Percentiles rank a stretch among this genome's conserved stretches.
Conservation (phyloP, 164 flowering plant genomes). For the Magnolia sinica region DNA sequence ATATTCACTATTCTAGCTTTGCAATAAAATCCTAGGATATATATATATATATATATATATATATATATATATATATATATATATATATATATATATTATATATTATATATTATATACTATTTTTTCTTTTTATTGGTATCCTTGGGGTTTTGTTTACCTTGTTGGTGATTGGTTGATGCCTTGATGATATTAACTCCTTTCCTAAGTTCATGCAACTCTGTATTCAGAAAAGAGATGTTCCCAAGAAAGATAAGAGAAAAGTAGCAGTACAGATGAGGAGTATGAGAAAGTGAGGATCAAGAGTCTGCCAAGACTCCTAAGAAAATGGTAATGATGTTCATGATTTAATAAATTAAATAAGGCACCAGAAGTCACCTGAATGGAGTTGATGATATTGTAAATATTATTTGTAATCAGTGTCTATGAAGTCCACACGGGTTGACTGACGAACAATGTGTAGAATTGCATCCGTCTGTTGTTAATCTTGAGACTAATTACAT, state of each 20-base stretch:
- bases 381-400: no score
- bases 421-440: no score
- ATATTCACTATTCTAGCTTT: background rate
- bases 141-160: background rate
- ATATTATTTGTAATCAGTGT: no score
- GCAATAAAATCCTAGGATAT: background rate
- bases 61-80: no score
- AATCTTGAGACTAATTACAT: no score
- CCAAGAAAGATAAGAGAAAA: constrained; percentile 17
- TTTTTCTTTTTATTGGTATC: no score
- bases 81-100: no score
- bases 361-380: no score
- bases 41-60: no score
- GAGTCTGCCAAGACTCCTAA: background rate
- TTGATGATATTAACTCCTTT: background rate
- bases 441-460: no score
- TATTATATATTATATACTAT: no score
- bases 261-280: constrained; percentile 31
- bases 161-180: background rate
- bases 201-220: background rate
- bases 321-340: background rate
- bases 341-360: background rate
- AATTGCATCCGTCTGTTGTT: no score
- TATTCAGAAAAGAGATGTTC: background rate
- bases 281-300: background rate